Evolutionary conservation across 208 protist species (phyloP), one percentile per base, ranked within the genome.

Genomic region (Leptomonas pyrrhocoris): DNA sequence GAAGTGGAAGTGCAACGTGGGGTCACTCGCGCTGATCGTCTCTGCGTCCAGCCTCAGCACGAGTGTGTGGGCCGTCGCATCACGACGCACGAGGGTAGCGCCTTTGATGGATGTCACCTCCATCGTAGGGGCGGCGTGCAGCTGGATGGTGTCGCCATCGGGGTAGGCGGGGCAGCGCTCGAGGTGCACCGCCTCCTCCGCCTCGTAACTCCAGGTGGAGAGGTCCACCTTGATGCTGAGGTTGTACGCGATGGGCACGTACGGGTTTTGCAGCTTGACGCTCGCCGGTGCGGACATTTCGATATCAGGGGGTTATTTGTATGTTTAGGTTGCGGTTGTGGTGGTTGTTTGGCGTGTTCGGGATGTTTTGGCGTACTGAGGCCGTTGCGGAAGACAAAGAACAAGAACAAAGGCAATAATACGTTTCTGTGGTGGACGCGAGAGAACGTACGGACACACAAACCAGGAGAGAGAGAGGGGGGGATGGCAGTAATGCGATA

Each of bases 221-320:
- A 96, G 74, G 51, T 94, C 80, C 8, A 94, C 87, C 50, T 65
- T 78, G 51, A 94, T 75, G 46, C 75, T 59, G 30, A 96, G 74
- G 40, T 88, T 31, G 68, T 96, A 96, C 15, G 83, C 75, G 43
- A 74, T 74, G 21, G 89, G 89, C 18, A 87, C 79, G 49, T 91
- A 94, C n/a, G 86, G 55, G 67, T 96, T 96, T 43, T 81, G 59
- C 62, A 96, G 58, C 69, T 88, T 90, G 40, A 94, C 88, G 11
- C 63, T 77, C 19, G 62, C 72, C 30, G 49, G 58, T 18, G 56
- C 61, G 21, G 54, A 42, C 65, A 69, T 69, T 11, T 57, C 34
- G 3, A 18, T 43, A 6, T 21, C 21, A 21, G 16, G 25, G 19
- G 8, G 28, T 56, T 43, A 13, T 67, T 55, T 38, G 42, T 30